Base-by-base conservation (phyloP, 805 yeast genomes). In the Wickerhamomyces xylosicus region DNA sequence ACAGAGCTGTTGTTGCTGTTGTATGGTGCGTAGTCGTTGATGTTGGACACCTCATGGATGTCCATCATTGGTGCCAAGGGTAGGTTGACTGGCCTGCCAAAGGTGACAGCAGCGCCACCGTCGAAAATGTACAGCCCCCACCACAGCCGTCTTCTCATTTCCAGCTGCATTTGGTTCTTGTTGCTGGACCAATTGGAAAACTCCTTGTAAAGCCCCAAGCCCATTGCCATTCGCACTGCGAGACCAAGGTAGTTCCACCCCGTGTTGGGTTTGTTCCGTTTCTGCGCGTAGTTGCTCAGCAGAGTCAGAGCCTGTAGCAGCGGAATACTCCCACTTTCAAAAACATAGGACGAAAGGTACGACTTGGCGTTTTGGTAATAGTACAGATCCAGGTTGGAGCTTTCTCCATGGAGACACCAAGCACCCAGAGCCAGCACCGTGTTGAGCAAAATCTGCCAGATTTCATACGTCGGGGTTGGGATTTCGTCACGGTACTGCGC, bases 181-280 rank as follows among this genome's bases (percentile, higher is more conserved):
- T 62, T 52, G 38, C 62, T 42, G 37, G 59, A 54, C 64, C 59
- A 61, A 19, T 59, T 62, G 3, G 68, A 54, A 43, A 72, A 68
- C 44, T 77, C 82, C 38, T 70, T 71, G 49, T 76, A 72, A 19
- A 79, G 57, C 4, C 85, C 87, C 32, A 79, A 53, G 0, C 81
- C 77, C 47, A 74, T 61, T 0, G 85, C 84, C 80, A 79, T 77
- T 44, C 81, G 62, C 8, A 75, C 68, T 0, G 83, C 79, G 15
- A 76, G 59, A 11, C 86, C 85, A 28, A 77, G 58, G 45, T 72
- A 76, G 47, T 74, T 74, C 81, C 85, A 79, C 19, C 80, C 79
- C 0, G 84, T 70, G 54, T 78, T 78, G 40, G 81, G 79, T 47
- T 74, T 75, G 47, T 77, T 74, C 37, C 82, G 64, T 56, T 76